phyloP scores from a whole-genome alignment of 2,329 filamentous ascomycete species.

The Zymoseptoria passerinii region DNA sequence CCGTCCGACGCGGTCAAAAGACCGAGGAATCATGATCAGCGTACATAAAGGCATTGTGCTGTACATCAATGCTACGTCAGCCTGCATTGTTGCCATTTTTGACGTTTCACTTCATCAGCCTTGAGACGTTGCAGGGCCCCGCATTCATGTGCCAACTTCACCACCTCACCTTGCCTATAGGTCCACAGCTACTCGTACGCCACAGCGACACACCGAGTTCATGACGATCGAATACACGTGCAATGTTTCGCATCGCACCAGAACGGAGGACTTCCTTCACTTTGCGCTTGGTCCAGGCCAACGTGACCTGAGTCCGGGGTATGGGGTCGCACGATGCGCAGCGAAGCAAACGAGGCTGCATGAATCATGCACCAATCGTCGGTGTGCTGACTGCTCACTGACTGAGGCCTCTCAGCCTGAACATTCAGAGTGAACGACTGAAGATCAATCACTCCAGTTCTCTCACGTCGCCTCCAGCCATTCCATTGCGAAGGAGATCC shows the following conservation, averaged over 20 bases:
- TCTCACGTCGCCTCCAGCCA: no score
- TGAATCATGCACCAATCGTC: not conserved
- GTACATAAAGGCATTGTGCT: not conserved
- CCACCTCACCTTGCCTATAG: not conserved
- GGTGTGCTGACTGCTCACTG: not conserved
- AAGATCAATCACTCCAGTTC: no score
- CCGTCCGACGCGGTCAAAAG: slow-evolving; percentile 8
- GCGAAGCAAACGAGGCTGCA: slow-evolving; percentile 8
- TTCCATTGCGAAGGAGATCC: no score
- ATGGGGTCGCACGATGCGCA: slow-evolving; percentile 1
- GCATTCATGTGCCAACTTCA: not conserved
- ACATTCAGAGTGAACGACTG: not conserved
- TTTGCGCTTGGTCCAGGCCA: not conserved
- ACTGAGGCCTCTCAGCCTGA: not conserved
- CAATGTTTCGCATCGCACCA: not conserved
- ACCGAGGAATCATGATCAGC: not conserved
- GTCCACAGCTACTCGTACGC: not conserved
- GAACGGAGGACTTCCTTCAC: not conserved
- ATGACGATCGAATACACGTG: not conserved
- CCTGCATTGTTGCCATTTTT: not conserved
- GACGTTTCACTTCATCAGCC: not conserved
- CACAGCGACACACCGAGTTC: not conserved
- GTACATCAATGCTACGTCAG: not conserved
- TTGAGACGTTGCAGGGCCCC: not conserved
- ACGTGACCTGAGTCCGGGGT: not conserved